Evolutionary conservation across 2,329 filamentous ascomycete genomes (phyloP).

Genomic region (Celoporthe dispersa): DNA sequence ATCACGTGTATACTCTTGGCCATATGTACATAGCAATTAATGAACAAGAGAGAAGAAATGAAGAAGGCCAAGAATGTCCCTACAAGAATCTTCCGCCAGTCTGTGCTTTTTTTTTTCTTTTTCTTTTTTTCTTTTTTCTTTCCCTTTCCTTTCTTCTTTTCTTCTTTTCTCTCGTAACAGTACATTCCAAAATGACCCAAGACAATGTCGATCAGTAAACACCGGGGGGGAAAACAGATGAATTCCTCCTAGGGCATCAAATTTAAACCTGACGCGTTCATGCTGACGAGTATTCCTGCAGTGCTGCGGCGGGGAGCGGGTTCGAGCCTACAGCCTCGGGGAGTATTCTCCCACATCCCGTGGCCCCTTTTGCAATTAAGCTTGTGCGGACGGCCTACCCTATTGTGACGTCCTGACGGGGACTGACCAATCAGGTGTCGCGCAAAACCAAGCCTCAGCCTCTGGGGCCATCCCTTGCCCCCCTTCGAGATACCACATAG

Average conservation of each 20-base stretch:
- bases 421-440: not conserved
- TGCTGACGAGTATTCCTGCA: conserved; percentile 1
- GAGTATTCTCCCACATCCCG: conserved; percentile 9
- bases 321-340: not conserved
- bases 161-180: not conserved
- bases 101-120: no score
- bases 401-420: not conserved
- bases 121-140: no score
- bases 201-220: not conserved
- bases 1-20: no score
- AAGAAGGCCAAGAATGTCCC: not conserved
- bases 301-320: not conserved
- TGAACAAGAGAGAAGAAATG: not conserved
- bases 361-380: not conserved
- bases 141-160: no score
- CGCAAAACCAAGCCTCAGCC: conserved; percentile 2
- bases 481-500: not conserved
- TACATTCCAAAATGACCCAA: not conserved
- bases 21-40: no score
- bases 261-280: not conserved
- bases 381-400: not conserved
- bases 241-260: not conserved
- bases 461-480: not conserved
- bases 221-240: not conserved
- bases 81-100: not conserved